These are phyloP conservation scores for Lophiostoma macrostomum DNA, from an alignment of 495 filamentous ascomycete genomes.

Conservation along the genomic window DNA sequence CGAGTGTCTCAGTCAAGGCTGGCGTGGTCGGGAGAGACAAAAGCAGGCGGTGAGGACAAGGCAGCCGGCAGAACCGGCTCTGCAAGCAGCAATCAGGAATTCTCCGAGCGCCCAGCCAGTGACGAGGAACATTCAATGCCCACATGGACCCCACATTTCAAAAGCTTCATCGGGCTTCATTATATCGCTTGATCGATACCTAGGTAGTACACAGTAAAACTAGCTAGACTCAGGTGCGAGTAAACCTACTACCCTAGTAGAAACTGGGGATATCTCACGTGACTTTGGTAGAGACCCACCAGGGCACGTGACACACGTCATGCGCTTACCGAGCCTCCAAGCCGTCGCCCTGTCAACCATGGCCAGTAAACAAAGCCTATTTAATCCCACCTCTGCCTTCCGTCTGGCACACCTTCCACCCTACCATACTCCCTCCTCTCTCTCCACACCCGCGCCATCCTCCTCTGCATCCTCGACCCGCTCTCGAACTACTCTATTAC, in stretches of 20 bases:
- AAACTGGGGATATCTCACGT: no score
- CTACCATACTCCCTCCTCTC: conserved; percentile 22
- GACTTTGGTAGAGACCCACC: no score
- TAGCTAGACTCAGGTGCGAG: no score
- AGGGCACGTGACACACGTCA: conserved; percentile 13
- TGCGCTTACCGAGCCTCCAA: background rate
- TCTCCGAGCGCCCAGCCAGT: background rate
- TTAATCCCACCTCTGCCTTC: conserved; percentile 16
- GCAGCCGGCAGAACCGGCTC: conserved; percentile 11
- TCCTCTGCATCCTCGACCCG: conserved; percentile 19
- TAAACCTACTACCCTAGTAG: no score
- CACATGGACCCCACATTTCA: no score
- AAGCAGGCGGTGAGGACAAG: conserved; percentile 2
- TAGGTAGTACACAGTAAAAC: no score
- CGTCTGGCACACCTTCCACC: conserved; percentile 21
- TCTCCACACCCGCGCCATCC: conserved; percentile 30
- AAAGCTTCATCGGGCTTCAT: no score
- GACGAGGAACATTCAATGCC: no score
- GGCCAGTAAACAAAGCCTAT: conserved; percentile 27
- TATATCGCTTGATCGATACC: no score
- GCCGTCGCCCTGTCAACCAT: conserved; percentile 19
- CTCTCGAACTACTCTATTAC: conserved; percentile 40
- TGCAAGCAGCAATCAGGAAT: background rate
- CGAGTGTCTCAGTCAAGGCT: conserved; percentile 18
- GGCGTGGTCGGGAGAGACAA: background rate